These are phyloP conservation scores for Beauveria sp. DNA, from an alignment of 2,329 filamentous ascomycete genomes.

Conservation along the genomic window DNA sequence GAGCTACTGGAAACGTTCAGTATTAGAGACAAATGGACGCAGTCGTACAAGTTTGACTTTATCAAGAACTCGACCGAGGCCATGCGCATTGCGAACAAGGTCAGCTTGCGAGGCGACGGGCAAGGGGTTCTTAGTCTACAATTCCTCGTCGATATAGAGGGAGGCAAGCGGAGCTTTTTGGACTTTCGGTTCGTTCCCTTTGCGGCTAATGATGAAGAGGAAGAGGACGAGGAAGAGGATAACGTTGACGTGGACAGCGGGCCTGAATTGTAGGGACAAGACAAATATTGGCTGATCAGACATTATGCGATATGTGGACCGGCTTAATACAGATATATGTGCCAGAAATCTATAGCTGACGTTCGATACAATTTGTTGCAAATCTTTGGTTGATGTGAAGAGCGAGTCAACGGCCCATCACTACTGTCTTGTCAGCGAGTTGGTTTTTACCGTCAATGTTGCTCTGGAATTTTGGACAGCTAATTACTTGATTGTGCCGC, in stretches of 20 bases:
- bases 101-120: constrained; percentile 78
- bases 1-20: constrained; percentile 69
- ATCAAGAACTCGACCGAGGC: constrained; percentile 80
- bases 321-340: not conserved
- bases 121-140: constrained; percentile 91
- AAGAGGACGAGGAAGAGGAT: constrained; percentile 29
- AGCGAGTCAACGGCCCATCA: not conserved
- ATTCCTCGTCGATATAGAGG: constrained; percentile 88
- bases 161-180: constrained; percentile 61
- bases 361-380: not conserved
- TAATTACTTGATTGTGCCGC: not conserved
- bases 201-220: constrained; percentile 49
- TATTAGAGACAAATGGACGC: constrained; percentile 51
- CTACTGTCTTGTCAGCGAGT: not conserved
- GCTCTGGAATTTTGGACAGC: not conserved
- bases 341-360: not conserved
- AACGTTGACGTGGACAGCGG: constrained; percentile 9
- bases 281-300: not conserved
- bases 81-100: constrained; percentile 90
- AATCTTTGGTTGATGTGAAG: not conserved
- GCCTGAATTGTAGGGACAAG: not conserved
- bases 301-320: not conserved
- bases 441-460: not conserved
- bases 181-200: constrained; percentile 79
- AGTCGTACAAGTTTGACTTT: constrained; percentile 81